Conservation (phyloP, 2,329 filamentous ascomycete species). For the Aplosporella prunicola region DNA sequence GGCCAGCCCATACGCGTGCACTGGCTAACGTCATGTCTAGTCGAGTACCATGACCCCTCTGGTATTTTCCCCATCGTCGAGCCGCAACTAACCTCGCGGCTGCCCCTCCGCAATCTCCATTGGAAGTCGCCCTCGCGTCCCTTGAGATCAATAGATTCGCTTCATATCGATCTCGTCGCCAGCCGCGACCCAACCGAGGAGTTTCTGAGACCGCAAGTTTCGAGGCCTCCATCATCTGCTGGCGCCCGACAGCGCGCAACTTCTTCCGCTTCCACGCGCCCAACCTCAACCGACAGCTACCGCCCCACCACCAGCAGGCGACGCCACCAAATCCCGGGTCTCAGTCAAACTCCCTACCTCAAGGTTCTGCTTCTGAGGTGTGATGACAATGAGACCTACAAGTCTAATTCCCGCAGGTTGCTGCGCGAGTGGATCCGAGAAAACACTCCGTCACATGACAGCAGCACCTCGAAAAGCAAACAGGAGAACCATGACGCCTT, state of each 20-base stretch:
- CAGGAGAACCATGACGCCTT: conserved; percentile 94
- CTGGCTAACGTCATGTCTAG: conserved; percentile 38
- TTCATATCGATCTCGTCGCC: conserved; percentile 81
- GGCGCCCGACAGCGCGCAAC: conserved; percentile 10
- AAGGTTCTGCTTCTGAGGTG: conserved; percentile 84
- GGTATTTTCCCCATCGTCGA: conserved; percentile 76
- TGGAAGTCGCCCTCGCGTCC: conserved; percentile 94
- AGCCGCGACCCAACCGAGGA: conserved; percentile 36
- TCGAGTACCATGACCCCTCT: conserved; percentile 93
- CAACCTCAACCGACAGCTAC: conserved; percentile 17
- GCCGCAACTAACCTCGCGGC: conserved; percentile 63
- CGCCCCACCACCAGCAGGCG: conserved; percentile 42
- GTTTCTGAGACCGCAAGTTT: conserved; percentile 23
- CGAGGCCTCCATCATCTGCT: conserved; percentile 5
- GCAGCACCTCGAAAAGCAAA: conserved; percentile 48
- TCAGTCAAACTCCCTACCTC: conserved; percentile 86
- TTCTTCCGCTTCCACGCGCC: conserved; percentile 12
- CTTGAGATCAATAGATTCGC: conserved; percentile 81
- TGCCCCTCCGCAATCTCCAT: conserved; percentile 84
- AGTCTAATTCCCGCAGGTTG: conserved; percentile 63
- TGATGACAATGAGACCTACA: conserved; percentile 94
- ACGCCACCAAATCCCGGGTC: conserved; percentile 87
- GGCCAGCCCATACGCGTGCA: not conserved
- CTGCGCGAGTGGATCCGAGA: conserved; percentile 87
- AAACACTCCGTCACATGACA: conserved; percentile 51